Evolutionary conservation across 352 stramenopile genomes (phyloP), one percentile per base, ranked within the genome.

Genomic region (Saprolegnia parasitica): DNA sequence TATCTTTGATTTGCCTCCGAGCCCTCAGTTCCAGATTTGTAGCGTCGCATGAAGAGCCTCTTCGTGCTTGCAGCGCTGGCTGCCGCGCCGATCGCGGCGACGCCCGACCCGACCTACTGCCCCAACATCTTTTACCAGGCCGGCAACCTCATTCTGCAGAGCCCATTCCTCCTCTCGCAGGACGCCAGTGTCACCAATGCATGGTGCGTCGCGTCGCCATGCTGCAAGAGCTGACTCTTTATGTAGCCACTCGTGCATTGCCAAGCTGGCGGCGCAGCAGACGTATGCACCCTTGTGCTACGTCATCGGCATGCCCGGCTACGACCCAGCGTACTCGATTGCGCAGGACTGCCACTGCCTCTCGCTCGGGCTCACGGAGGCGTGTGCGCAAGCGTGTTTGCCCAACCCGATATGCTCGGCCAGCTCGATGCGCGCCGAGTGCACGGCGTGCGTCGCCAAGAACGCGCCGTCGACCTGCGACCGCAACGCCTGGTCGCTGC

Each of bases 81-180:
- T 49, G 42, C 42, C 42, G 42, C 18, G 13, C 3, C 42, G 3
- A 4, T 49, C 1, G 11, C 42, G 42, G 42, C 42, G 42, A n/a
- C 42, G 42, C 42, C 42, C 13, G 42, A 49, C 42, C 42, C 42
- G 18, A 49, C 42, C 13, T 62, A 58, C n/a, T 70, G 63, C 23
- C 63, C 63, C 42, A 54, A 61, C n/a, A 70, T 70, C 45, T 70
- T 70, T 18, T 61, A 70, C 47, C 26, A 70, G 11, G 63, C 63
- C 5, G 63, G 45, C n/a, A 26, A 39, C 11, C 45, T 70, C 10
- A 70, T 70, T 18, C 5, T 70, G 21, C 63, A 39, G n/a, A 70
- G 63, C 35, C 63, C 63, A 18, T 70, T 70, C 39, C 49, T 70
- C 11, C 54, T 70, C 32, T 70, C 63, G 29, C 62, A 52, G 8